These are phyloP conservation scores for Aeschynomene evenia DNA, from an alignment of 306 rosid genomes.

Conservation along the genomic window DNA sequence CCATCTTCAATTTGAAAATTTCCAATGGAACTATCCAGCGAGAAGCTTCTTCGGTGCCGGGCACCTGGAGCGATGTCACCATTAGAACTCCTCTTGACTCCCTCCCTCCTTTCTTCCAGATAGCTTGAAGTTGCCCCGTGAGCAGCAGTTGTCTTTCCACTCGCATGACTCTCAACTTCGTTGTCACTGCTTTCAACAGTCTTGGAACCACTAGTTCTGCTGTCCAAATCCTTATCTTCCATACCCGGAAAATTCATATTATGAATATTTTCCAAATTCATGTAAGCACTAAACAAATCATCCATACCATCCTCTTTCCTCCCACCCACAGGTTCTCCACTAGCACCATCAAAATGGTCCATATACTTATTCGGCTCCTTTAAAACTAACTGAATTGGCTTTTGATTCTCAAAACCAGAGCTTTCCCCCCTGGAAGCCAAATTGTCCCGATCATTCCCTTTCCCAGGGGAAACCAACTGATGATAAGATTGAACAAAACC, in stretches of 20 bases:
- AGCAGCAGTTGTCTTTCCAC: constrained; percentile 32
- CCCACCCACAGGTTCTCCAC: constrained; percentile 37
- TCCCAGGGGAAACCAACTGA: constrained; percentile 41
- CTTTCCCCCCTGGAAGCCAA: constrained; percentile 45
- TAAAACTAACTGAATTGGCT: constrained; percentile 52
- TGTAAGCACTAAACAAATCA: constrained; percentile 64
- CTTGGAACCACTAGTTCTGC: constrained; percentile 54
- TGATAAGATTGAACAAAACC: constrained; percentile 55
- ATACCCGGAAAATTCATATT: constrained; percentile 50
- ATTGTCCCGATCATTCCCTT: constrained; percentile 36
- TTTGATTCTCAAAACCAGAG: constrained; percentile 28
- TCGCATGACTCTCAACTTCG: constrained; percentile 69
- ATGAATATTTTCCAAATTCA: constrained; percentile 72
- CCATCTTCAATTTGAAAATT: constrained; percentile 57
- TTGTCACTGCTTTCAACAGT: constrained; percentile 82
- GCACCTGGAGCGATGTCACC: constrained; percentile 45
- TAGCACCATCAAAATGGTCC: constrained; percentile 26
- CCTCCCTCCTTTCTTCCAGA: constrained; percentile 59
- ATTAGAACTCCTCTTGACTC: constrained; percentile 60
- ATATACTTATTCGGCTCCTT: constrained; percentile 37
- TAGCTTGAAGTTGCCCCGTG: constrained; percentile 45
- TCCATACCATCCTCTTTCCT: constrained; percentile 52
- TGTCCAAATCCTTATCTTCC: constrained; percentile 54
- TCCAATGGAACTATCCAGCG: constrained; percentile 78
- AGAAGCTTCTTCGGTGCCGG: constrained; percentile 72